Conservation (phyloP, 805 yeast species). For the Kodamaea hsintzibuensis region DNA sequence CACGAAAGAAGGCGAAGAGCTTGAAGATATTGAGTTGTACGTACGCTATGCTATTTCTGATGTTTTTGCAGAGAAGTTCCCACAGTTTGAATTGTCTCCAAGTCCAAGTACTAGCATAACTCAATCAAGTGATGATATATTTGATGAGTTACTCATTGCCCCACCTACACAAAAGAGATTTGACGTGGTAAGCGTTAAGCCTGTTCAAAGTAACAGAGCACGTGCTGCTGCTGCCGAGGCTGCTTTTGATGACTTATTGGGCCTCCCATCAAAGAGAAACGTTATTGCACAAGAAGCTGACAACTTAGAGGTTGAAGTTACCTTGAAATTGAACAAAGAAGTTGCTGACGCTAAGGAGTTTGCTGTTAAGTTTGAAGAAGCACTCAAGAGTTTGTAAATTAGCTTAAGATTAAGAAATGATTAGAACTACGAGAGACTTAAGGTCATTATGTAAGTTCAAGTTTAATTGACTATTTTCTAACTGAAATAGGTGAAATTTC, state of each 20-base stretch:
- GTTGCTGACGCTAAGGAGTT: constrained; percentile 38
- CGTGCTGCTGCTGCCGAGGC: constrained; percentile 10
- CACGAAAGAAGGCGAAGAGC: constrained; percentile 5
- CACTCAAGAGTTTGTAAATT: constrained; percentile 4
- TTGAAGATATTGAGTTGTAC: constrained; percentile 7
- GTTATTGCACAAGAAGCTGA: neutral
- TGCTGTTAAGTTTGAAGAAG: constrained; percentile 34
- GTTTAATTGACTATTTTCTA: too few relatives aligned
- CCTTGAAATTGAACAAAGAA: constrained; percentile 30
- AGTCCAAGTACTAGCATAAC: constrained; percentile 16
- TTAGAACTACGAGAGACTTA: constrained; percentile 27
- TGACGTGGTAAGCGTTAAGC: constrained; percentile 27
- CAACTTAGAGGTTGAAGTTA: constrained; percentile 27
- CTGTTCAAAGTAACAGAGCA: neutral
- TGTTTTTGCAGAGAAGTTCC: constrained; percentile 36
- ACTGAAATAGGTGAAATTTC: neutral
- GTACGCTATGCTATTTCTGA: constrained; percentile 23
- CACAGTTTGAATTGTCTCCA: constrained; percentile 38
- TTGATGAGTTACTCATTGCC: constrained; percentile 40
- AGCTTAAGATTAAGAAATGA: neutral
- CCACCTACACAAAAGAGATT: constrained; percentile 37
- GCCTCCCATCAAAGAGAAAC: constrained; percentile 21
- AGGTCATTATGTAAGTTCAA: neutral
- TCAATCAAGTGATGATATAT: constrained; percentile 26
- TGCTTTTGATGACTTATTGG: constrained; percentile 37